These are phyloP conservation scores for Oryza punctata DNA, from an alignment of 176 grass and related monocot species.

Conservation along the genomic window DNA sequence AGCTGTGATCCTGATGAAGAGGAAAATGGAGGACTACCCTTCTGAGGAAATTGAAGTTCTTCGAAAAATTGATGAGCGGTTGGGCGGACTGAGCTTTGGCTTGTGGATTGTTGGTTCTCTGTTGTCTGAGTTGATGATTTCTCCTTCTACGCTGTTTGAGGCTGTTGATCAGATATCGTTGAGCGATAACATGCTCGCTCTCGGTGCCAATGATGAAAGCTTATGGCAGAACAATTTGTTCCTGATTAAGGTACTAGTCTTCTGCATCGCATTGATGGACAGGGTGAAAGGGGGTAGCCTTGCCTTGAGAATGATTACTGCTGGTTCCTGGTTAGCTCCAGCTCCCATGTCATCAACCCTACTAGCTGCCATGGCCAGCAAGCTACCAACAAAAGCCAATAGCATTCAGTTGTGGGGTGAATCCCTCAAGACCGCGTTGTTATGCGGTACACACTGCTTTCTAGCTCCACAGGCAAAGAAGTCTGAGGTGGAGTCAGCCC, in stretches of 20 bases:
- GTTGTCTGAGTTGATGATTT: conserved; percentile 78
- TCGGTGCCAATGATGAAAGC: conserved; percentile 50
- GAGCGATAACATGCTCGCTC: conserved; percentile 50
- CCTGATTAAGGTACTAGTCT: conserved; percentile 74
- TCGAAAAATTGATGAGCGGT: conserved; percentile 70
- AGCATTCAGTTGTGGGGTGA: conserved; percentile 73
- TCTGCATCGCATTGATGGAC: conserved; percentile 88
- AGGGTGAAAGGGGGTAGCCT: conserved; percentile 64
- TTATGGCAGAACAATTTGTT: conserved; percentile 81
- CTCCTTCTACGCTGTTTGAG: conserved; percentile 66
- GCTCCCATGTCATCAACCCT: conserved; percentile 75
- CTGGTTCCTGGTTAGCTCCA: conserved; percentile 89
- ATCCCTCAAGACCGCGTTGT: conserved; percentile 61
- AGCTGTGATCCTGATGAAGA: conserved; percentile 69
- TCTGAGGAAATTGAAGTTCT: conserved; percentile 76
- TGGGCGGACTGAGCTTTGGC: conserved; percentile 84
- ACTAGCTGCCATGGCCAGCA: conserved; percentile 66
- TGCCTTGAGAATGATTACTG: conserved; percentile 75
- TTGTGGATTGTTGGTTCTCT: conserved; percentile 82
- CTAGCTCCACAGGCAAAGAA: conserved; percentile 62
- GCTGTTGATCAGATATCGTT: conserved; percentile 67
- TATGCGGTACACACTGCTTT: conserved; percentile 76
- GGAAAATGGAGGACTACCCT: conserved; percentile 74
- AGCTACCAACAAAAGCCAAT: conserved; percentile 62
- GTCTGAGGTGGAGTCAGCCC: conserved; percentile 71